Percentiles rank a stretch among this genome's conserved stretches.
These are phyloP conservation scores for Pelargonium myrrhifolium DNA, from an alignment of 441 rosid genomes.

Conservation along the genomic window DNA sequence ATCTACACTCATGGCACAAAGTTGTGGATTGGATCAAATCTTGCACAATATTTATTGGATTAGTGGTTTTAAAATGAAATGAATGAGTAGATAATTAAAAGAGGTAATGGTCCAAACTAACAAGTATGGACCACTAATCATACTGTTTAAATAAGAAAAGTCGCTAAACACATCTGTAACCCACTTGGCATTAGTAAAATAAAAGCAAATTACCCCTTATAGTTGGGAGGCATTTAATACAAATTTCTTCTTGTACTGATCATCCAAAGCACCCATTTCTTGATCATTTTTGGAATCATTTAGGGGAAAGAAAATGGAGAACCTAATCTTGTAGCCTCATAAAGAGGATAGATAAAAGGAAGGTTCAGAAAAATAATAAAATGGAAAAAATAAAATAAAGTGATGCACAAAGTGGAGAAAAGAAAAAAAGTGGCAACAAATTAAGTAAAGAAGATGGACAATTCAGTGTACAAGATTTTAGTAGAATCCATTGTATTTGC, in stretches of 20 bases:
- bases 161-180: neutral
- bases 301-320: neutral
- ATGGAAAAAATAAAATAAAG: too few species aligned
- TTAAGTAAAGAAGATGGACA: too few species aligned
- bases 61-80: neutral
- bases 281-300: neutral
- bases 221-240: neutral
- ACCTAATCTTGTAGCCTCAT: neutral
- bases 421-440: too few species aligned
- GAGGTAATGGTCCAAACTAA: neutral
- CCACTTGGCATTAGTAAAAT: neutral
- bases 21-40: conserved; percentile 3
- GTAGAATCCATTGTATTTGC: too few species aligned
- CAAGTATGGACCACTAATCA: conserved; percentile 1
- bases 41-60: neutral
- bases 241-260: neutral
- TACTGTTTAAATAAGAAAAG: neutral
- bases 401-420: too few species aligned
- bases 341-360: too few species aligned
- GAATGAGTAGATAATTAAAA: neutral
- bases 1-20: too few species aligned
- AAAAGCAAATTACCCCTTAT: neutral
- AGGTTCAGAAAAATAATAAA: too few species aligned
- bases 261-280: conserved; percentile 6
- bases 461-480: too few species aligned